Evolutionary conservation across 225 moss, liverwort and hornwort genomes (phyloP).

Genomic region (Marchantia paleacea): DNA sequence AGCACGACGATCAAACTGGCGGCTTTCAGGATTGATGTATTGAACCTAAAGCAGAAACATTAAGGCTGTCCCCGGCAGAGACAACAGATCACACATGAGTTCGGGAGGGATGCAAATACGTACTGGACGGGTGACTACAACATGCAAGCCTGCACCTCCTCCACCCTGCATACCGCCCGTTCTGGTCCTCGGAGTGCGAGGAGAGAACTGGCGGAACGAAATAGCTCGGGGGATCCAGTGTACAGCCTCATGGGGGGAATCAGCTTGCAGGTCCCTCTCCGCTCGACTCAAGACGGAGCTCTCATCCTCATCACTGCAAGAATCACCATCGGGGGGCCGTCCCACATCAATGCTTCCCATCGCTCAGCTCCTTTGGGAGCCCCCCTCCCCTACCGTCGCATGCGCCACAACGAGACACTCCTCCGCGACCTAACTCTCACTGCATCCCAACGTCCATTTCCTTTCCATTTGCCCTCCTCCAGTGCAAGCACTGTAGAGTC

Average conservation of each 20-base stretch:
- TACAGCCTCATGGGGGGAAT: slow-evolving; percentile 46
- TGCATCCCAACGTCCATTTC: slow-evolving; percentile 4
- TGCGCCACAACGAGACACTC: slow-evolving; percentile 18
- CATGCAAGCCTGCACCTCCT: slow-evolving; percentile 38
- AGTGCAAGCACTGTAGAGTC: background rate
- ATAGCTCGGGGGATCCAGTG: slow-evolving; percentile 75
- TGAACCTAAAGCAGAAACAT: slow-evolving; percentile 1
- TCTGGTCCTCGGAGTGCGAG: slow-evolving; percentile 26
- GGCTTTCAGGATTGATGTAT: background rate
- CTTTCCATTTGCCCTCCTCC: slow-evolving; percentile 10
- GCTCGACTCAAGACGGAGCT: slow-evolving; percentile 44
- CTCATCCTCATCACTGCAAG: slow-evolving; percentile 82
- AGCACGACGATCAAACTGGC: background rate
- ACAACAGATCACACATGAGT: background rate
- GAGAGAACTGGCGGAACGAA: slow-evolving; percentile 43
- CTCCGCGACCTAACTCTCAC: slow-evolving; percentile 19
- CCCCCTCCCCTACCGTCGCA: slow-evolving; percentile 19
- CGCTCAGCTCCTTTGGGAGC: slow-evolving; percentile 31
- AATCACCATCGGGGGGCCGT: slow-evolving; percentile 66
- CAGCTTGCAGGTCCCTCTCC: slow-evolving; percentile 38
- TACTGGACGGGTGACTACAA: slow-evolving; percentile 71
- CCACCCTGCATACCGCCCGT: slow-evolving; percentile 23
- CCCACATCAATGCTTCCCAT: slow-evolving; percentile 48
- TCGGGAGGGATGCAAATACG: slow-evolving; percentile 25
- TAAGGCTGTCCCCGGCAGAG: background rate